phyloP scores from a whole-genome alignment of 2,329 filamentous ascomycete species.

The Alternaria hordeiaustralica region DNA sequence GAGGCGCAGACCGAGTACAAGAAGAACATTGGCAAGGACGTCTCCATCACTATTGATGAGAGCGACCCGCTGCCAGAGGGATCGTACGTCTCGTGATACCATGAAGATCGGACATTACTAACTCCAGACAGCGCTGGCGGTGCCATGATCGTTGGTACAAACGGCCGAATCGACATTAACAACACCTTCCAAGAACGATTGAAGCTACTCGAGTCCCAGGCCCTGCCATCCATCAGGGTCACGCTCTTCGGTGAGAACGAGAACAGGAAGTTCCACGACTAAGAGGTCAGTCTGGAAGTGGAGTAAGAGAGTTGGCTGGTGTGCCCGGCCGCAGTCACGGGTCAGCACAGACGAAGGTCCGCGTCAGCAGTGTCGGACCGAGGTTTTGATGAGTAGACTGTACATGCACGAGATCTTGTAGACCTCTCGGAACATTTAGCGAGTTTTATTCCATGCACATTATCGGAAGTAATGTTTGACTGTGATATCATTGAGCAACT shows the following conservation, averaged over 20 bases:
- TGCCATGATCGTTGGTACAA: constrained; percentile 77
- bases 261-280: constrained; percentile 96
- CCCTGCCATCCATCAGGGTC: constrained; percentile 82
- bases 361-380: neutral
- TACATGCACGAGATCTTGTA: constrained; percentile 14
- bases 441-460: constrained; percentile 16
- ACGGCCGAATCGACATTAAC: constrained; percentile 96
- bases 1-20: constrained; percentile 84
- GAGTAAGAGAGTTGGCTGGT: neutral
- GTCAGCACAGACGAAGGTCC: neutral
- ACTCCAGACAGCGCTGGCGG: constrained; percentile 74
- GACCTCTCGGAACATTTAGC: constrained; percentile 21
- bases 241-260: constrained; percentile 92
- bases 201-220: constrained; percentile 80
- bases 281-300: constrained; percentile 39
- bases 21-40: constrained; percentile 73
- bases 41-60: constrained; percentile 76
- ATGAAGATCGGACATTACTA: constrained; percentile 72
- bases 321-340: neutral
- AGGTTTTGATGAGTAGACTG: constrained; percentile 6
- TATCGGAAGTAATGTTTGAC: neutral
- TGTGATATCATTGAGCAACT: neutral
- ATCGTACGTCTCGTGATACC: constrained; percentile 81
- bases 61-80: constrained; percentile 78
- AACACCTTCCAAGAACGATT: constrained; percentile 96